A percentile compares a stretch with the other conserved stretches of the same genome.
These are phyloP conservation scores for Malus orientalis DNA, from an alignment of 306 rosid species.

Conservation along the genomic window DNA sequence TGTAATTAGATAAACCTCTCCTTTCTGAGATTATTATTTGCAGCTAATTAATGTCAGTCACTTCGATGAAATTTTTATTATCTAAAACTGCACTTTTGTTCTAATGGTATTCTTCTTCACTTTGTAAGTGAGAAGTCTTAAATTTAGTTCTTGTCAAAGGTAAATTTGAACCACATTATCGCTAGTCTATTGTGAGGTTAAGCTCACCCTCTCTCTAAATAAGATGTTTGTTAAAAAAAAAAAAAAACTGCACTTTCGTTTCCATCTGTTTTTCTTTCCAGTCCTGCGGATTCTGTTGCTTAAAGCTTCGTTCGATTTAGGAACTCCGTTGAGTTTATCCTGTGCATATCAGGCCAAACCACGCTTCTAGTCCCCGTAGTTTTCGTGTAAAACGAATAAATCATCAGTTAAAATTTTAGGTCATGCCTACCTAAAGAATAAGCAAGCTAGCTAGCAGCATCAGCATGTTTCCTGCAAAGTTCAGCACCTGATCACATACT, in stretches of 20 bases:
- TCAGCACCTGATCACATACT: constrained; percentile 19
- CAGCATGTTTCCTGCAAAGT: neutral
- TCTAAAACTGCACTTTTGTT: neutral
- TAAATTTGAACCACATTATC: no score
- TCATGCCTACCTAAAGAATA: neutral
- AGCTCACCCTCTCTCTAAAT: no score
- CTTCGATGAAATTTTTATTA: neutral
- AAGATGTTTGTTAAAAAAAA: no score
- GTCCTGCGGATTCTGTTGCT: neutral
- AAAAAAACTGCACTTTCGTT: neutral
- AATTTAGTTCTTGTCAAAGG: no score
- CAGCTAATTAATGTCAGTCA: constrained; percentile 34
- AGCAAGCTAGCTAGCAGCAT: neutral
- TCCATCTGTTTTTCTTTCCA: constrained; percentile 1
- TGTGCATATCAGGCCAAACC: no score
- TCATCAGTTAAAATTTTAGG: neutral
- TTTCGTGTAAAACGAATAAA: neutral
- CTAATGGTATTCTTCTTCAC: neutral
- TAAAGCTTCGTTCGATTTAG: neutral
- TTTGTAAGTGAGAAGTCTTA: no score
- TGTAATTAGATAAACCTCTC: constrained; percentile 44
- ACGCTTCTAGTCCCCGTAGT: no score
- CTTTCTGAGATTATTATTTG: constrained; percentile 26
- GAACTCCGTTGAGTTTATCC: no score
- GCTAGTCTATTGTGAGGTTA: no score